Evolutionary conservation across 202 grass and related monocot genomes (phyloP).

Genomic region (Miscanthus sacchariflorus): DNA sequence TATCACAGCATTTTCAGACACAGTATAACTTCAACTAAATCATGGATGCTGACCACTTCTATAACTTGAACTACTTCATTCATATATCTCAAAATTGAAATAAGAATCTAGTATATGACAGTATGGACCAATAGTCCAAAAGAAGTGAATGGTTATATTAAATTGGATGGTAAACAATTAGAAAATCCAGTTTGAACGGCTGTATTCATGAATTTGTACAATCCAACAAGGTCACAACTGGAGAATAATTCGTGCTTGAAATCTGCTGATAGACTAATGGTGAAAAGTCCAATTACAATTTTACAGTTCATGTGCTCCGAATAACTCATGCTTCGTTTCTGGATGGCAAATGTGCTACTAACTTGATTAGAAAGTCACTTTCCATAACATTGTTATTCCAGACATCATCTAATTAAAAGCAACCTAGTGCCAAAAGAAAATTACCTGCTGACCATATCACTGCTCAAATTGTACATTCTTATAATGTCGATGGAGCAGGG

Average conservation of each 20-base stretch:
- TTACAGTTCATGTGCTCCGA: not conserved
- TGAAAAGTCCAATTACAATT: slow-evolving; percentile 6
- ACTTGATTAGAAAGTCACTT: slow-evolving; percentile 1
- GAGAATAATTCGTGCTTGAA: not conserved
- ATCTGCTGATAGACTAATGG: not conserved
- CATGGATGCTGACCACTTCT: slow-evolving; percentile 2
- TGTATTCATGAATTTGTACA: not conserved
- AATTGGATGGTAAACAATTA: not conserved
- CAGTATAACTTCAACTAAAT: slow-evolving; percentile 6
- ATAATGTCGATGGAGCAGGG: slow-evolving; percentile 78
- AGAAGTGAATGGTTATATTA: slow-evolving; percentile 28
- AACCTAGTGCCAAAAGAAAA: slow-evolving; percentile 11
- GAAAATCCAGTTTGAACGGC: not conserved
- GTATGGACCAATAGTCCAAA: not conserved
- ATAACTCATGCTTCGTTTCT: not conserved
- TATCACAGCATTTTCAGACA: slow-evolving; percentile 36
- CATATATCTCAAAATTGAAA: slow-evolving; percentile 29
- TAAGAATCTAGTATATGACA: not conserved
- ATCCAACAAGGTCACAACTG: not conserved
- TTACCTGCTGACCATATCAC: slow-evolving; percentile 75
- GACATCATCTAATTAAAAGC: slow-evolving; percentile 20
- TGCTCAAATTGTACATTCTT: slow-evolving; percentile 91
- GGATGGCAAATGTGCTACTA: not conserved
- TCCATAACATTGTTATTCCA: not conserved
- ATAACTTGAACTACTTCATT: slow-evolving; percentile 24